These are phyloP conservation scores for Cardamine occulta DNA, from an alignment of 345 rosid species.

Conservation along the genomic window DNA sequence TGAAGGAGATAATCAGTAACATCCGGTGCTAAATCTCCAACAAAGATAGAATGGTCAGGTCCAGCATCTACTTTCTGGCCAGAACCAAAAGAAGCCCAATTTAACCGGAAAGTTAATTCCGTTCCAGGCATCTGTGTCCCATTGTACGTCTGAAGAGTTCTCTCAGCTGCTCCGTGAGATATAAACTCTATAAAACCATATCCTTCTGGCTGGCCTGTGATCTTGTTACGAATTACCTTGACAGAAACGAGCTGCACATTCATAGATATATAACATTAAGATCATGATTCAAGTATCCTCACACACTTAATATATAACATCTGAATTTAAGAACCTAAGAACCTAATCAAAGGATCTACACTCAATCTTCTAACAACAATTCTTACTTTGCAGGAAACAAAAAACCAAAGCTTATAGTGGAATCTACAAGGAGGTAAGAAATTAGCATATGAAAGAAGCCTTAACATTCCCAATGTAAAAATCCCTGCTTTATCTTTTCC, in stretches of 20 bases:
- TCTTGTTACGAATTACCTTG: slow-evolving; percentile 91
- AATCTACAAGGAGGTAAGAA: background rate
- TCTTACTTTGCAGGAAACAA: slow-evolving; percentile 8
- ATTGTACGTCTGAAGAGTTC: slow-evolving; percentile 78
- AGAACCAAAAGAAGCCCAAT: slow-evolving; percentile 97
- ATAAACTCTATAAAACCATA: slow-evolving; percentile 93
- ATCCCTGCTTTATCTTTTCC: background rate
- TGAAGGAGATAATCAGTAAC: slow-evolving; percentile 93
- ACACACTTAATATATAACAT: background rate
- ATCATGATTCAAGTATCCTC: slow-evolving; percentile 7
- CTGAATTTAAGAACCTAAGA: background rate
- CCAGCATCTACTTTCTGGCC: slow-evolving; percentile 91
- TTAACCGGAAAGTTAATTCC: slow-evolving; percentile 77
- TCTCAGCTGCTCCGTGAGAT: slow-evolving; percentile 90
- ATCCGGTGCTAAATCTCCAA: slow-evolving; percentile 93
- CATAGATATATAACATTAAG: background rate
- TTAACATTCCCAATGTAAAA: background rate
- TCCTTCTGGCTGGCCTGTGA: slow-evolving; percentile 96
- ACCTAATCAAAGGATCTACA: background rate
- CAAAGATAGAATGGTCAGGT: slow-evolving; percentile 95
- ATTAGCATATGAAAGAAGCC: background rate
- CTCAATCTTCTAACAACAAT: background rate
- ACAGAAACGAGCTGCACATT: slow-evolving; percentile 74
- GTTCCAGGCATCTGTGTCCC: slow-evolving; percentile 94
- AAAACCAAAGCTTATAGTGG: background rate